Evolutionary conservation across 306 rosid genomes (phyloP), one percentile per base, ranked within the genome.

Genomic region (Datisca glomerata): DNA sequence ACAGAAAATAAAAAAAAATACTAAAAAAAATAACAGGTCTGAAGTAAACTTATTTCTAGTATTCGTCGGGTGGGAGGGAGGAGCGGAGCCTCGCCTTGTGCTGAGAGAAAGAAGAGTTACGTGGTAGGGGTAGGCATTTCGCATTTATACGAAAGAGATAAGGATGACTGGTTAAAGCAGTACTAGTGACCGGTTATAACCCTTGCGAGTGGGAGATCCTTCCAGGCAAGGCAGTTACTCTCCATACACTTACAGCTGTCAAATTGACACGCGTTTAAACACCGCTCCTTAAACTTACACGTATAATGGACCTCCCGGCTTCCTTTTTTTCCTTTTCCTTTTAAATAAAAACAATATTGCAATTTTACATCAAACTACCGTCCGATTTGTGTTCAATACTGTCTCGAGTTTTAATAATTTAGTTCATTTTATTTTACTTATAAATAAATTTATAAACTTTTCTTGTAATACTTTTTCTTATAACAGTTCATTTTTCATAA

Each of bases 61-160:
- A 10, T 0, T 4, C 18, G 21, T 12, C 0, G 16, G 1, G n/a
- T 34, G 20, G 2, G 24, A 3, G 2, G 33, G 15, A 38, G 24
- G 29, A 37, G 58, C 58, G 39, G 41, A 28, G 58, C 48, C 48
- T 53, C 58, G 12, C 47, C 39, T 25, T 21, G 41, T 41, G 0
- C 7, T 4, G 19, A 29, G 19, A n/a, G 25, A 11, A 16, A 2
- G 6, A 21, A 6, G 20, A 8, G 5, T 5, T 10, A 1, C 14
- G 5, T 2, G 15, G 22, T 12, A 11, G 14, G 41, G 32, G 40
- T 41, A 1, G 24, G n/a, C n/a, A n/a, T n/a, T n/a, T n/a, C n/a
- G n/a, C n/a, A 42, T 53, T 53, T 53, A 53, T 53, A 53, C n/a
- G 49, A 17, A 53, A 40, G 31, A 12, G 59, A 53, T 41, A 42